Percentiles rank a stretch among this genome's conserved stretches.
phyloP scores from a whole-genome alignment of 192 early-diverging fungal species.

The Linnemannia schmuckeri region DNA sequence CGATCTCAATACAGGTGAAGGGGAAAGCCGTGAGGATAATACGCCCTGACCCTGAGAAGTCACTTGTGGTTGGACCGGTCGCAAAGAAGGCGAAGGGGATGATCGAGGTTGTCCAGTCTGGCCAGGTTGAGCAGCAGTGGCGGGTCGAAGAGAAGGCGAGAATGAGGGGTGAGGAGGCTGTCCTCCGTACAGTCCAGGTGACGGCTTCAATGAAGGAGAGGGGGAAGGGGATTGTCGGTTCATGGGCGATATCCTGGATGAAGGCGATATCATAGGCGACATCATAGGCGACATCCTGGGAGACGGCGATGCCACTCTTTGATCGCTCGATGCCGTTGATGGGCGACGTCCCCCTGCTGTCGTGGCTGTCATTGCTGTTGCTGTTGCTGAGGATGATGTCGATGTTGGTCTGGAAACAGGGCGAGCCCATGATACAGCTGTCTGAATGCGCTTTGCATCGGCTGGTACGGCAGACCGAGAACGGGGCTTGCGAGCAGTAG shows the following conservation, averaged over 20 bases:
- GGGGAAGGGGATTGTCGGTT: background rate
- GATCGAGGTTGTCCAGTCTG: background rate
- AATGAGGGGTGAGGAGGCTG: background rate
- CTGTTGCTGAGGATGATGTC: background rate
- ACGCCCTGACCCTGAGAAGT: background rate
- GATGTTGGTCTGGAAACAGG: background rate
- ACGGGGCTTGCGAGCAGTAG: constrained; percentile 7
- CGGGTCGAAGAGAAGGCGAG: background rate
- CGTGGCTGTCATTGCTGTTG: background rate
- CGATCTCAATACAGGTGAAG: background rate
- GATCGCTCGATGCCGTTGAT: background rate
- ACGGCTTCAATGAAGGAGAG: constrained; percentile 5
- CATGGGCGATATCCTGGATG: background rate
- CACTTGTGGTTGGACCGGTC: background rate
- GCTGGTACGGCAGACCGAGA: background rate
- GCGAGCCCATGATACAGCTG: background rate
- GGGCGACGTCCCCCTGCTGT: background rate
- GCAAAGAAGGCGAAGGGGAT: background rate
- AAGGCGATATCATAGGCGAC: background rate
- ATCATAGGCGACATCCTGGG: constrained; percentile 4
- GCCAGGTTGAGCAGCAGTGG: background rate
- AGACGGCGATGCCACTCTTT: background rate
- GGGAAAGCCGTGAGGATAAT: background rate
- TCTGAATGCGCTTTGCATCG: background rate
- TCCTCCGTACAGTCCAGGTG: background rate